Percentiles rank a stretch among this genome's conserved stretches.
Evolutionary conservation across 2,329 filamentous ascomycete species (phyloP).

Genomic region (Microdochium nivale): DNA sequence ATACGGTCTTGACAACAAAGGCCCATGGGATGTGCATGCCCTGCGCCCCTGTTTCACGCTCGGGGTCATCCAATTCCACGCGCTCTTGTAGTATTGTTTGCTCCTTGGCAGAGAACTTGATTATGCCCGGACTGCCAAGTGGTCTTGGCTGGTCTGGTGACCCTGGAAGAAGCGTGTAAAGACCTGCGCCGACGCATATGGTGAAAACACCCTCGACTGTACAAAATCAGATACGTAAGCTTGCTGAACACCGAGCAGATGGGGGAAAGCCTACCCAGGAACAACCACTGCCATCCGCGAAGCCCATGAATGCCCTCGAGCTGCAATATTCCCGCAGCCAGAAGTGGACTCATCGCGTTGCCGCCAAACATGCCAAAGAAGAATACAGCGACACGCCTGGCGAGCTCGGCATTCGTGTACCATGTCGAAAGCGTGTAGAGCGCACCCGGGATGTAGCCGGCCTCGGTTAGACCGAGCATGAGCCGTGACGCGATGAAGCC

Average conservation of each 20-base stretch:
- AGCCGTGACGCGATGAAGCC: constrained; percentile 33
- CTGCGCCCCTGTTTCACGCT: constrained; percentile 21
- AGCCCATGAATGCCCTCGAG: constrained; percentile 28
- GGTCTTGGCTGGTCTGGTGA: constrained; percentile 30
- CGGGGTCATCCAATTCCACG: constrained; percentile 22
- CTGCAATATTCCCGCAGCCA: constrained; percentile 35
- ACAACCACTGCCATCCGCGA: constrained; percentile 40
- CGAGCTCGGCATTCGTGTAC: constrained; percentile 34
- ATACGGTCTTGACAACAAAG: constrained; percentile 32
- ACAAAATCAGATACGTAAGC: neutral
- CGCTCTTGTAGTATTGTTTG: constrained; percentile 22
- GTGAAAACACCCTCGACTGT: constrained; percentile 36
- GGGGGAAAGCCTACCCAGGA: constrained; percentile 26
- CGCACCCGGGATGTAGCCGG: constrained; percentile 39
- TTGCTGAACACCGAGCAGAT: neutral
- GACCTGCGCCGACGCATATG: constrained; percentile 25
- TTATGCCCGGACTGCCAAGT: constrained; percentile 26
- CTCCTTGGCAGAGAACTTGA: constrained; percentile 25
- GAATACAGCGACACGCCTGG: constrained; percentile 35
- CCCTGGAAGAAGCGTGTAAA: constrained; percentile 33
- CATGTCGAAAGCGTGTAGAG: constrained; percentile 40
- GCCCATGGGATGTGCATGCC: constrained; percentile 25
- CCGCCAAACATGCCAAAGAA: constrained; percentile 46
- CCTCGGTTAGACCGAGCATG: constrained; percentile 35
- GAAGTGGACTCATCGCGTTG: constrained; percentile 35